Conservation (phyloP, 306 rosid species). For the Pyrus pyrifolia region DNA sequence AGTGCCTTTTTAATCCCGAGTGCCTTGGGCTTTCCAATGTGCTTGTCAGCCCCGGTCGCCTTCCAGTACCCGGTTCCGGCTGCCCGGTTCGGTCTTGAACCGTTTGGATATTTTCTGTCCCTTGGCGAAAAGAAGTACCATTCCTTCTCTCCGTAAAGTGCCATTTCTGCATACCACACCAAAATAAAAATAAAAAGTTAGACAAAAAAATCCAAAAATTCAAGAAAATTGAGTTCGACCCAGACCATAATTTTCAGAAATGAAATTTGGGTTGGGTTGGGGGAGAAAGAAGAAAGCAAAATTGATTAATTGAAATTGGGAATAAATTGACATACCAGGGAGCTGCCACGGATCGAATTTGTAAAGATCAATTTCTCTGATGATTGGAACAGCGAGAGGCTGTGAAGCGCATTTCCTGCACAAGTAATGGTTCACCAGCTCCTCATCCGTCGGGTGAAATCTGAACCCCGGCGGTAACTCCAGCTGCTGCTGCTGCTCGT, state of each 20-base stretch:
- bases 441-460: conserved; percentile 96
- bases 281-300: neutral
- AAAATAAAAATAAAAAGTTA: neutral
- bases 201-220: neutral
- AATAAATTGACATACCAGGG: conserved; percentile 41
- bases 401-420: conserved; percentile 67
- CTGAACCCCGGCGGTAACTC: conserved; percentile 85
- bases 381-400: conserved; percentile 58
- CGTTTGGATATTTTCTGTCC: conserved; percentile 89
- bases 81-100: conserved; percentile 91
- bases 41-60: conserved; percentile 95
- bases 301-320: too few species aligned
- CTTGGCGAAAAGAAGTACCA: conserved; percentile 97
- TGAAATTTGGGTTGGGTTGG: neutral
- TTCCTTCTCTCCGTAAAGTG: conserved; percentile 74
- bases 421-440: conserved; percentile 68
- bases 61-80: conserved; percentile 91
- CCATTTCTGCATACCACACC: conserved; percentile 35
- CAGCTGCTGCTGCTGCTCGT: conserved; percentile 2
- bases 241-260: neutral
- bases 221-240: neutral
- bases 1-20: conserved; percentile 89
- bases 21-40: conserved; percentile 73
- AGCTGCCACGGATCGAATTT: conserved; percentile 91
- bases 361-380: conserved; percentile 82